A percentile compares a stretch with the other conserved stretches of the same genome.
phyloP scores from a whole-genome alignment of 306 rosid genomes.

The Abrus pulchellus region DNA sequence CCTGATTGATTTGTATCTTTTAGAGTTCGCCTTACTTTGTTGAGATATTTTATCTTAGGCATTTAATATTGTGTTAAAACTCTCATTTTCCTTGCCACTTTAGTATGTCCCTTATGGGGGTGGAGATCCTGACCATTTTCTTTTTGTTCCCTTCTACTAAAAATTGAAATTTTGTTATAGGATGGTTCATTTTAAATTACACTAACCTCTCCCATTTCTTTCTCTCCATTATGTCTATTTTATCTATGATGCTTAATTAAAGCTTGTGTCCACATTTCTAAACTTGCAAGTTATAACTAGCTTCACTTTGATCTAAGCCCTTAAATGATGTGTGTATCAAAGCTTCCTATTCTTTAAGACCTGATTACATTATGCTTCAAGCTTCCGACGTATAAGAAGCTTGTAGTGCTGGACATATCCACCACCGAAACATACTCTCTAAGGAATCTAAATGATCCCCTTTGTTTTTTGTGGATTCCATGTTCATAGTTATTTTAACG shows the following conservation, averaged over 20 bases:
- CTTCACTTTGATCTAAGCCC: neutral
- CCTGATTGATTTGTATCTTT: constrained; percentile 22
- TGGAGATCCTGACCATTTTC: constrained; percentile 22
- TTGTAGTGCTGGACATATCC: neutral
- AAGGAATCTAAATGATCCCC: constrained; percentile 4
- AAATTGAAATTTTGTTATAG: neutral
- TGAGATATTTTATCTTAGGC: constrained; percentile 16
- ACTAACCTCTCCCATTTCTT: neutral
- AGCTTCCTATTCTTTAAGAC: neutral
- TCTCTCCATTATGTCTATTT: neutral
- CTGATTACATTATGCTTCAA: neutral
- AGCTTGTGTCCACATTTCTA: neutral
- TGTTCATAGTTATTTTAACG: neutral
- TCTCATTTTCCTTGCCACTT: neutral
- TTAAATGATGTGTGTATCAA: neutral
- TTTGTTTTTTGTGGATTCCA: constrained; percentile 3
- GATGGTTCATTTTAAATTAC: constrained; percentile 20
- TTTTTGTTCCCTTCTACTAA: constrained; percentile 11
- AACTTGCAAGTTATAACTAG: neutral
- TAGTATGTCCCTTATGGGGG: neutral
- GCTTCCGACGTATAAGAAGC: constrained; percentile 14
- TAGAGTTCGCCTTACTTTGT: constrained; percentile 1
- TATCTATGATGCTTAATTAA: neutral
- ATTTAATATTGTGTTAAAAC: neutral
- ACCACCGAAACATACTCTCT: neutral